These are phyloP conservation scores for Populus simonii DNA, from an alignment of 345 rosid genomes.

Conservation along the genomic window DNA sequence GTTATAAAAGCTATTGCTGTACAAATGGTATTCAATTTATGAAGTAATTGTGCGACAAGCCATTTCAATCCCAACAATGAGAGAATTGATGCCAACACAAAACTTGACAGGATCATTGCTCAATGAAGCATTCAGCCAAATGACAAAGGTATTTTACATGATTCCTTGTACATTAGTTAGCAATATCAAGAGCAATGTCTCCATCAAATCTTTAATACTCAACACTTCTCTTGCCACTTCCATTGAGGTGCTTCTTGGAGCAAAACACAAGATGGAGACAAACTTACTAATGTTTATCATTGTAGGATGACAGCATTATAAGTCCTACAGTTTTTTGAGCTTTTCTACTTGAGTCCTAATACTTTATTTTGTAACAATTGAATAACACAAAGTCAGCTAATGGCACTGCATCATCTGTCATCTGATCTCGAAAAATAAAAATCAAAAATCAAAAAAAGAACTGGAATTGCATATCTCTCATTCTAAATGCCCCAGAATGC, in stretches of 20 bases:
- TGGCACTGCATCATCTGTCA: background rate
- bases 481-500: background rate
- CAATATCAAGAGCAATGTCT: background rate
- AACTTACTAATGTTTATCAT: background rate
- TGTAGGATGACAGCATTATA: background rate
- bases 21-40: background rate
- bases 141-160: background rate
- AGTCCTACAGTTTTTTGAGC: background rate
- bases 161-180: background rate
- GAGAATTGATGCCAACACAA: background rate
- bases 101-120: background rate
- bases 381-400: background rate
- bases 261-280: conserved; percentile 1
- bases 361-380: background rate
- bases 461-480: background rate
- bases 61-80: background rate
- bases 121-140: background rate
- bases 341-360: background rate
- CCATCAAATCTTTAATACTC: background rate
- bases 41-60: background rate
- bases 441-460: background rate
- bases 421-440: background rate
- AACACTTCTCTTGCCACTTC: background rate
- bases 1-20: background rate
- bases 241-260: background rate